Percentiles rank a stretch among this genome's conserved stretches.
Conservation (phyloP, 208 protist genomes). For the Trypanosoma mega region DNA sequence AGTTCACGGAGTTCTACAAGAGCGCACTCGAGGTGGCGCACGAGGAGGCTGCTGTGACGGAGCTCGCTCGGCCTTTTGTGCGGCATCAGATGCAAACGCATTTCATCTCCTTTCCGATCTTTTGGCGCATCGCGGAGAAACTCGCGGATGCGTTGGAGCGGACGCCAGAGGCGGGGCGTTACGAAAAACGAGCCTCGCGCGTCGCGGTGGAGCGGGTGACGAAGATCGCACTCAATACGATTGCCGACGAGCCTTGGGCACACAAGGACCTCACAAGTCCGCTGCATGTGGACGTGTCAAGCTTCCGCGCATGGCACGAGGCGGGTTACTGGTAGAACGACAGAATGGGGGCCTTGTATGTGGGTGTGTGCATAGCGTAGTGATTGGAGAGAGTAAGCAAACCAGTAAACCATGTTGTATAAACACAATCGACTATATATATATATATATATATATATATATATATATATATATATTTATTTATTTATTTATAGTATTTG, state of each 20-base stretch:
- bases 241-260: slow-evolving; percentile 84
- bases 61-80: slow-evolving; percentile 66
- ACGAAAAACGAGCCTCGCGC: slow-evolving; percentile 53
- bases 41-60: slow-evolving; percentile 64
- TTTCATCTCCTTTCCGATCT: slow-evolving; percentile 81
- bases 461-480: slow-evolving; percentile 14
- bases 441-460: no score
- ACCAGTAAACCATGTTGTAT: no score
- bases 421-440: no score
- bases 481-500: slow-evolving; percentile 4
- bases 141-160: slow-evolving; percentile 60
- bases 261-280: slow-evolving; percentile 72
- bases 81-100: slow-evolving; percentile 72
- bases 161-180: slow-evolving; percentile 29
- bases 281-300: slow-evolving; percentile 69
- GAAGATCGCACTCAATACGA: slow-evolving; percentile 86
- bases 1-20: slow-evolving; percentile 75
- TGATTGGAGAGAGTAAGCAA: no score
- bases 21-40: slow-evolving; percentile 62
- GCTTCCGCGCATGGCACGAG: slow-evolving; percentile 88
- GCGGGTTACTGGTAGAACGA: slow-evolving; percentile 79
- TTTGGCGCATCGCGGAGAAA: slow-evolving; percentile 86
- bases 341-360: neutral
- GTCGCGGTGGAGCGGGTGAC: slow-evolving; percentile 82
- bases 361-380: no score